Evolutionary conservation across 176 grass and related monocot genomes (phyloP), one percentile per base, ranked within the genome.

Genomic region (Guadua angustifolia): DNA sequence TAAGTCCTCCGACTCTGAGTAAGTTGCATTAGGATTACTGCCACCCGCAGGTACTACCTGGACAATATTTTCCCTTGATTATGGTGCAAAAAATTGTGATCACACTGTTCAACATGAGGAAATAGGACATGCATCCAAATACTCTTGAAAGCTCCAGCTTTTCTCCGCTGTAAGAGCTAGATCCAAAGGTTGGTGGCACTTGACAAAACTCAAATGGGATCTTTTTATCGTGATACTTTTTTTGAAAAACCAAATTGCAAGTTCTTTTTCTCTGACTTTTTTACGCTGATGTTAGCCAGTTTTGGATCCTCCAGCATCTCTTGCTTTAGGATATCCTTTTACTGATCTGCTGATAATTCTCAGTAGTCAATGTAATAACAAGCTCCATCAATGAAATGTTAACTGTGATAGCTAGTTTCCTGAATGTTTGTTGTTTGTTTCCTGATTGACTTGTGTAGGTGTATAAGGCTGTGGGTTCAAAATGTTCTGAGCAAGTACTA

Each of bases 391-490:
- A 12, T 5, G 62, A 73, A 64, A 16, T 10, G 2, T 66, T 16
- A 66, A 44, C n/a, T 51, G 33, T 62, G 39, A 39, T 57, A 36
- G 3, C 15, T 44, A 51, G 2, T 52, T 78, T 58, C 4, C 8
- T 65, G 15, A 2, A 78, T 50, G 53, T 66, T 9, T n/a, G 11
- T 65, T 66, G 44, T 56, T 26, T 71, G 0, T 77, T 59, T 59
- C 7, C 63, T 90, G 49, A 88, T 85, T 4, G n/a, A 0, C 46
- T 63, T 70, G 29, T 83, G 22, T 57, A 98, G 93, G 88, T 98
- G 66, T 94, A 98, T 81, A 98, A 98, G 83, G 90, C 93, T 33
- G 91, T 92, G 74, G 91, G 61, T 74, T 99, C 81, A 49, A 99
- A 98, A 85, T 90, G 77, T 78, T 98, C 93, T 1, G 87, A 95